These are phyloP conservation scores for Hansenula sp. DNA, from an alignment of 1,139 yeast species.

Conservation along the genomic window DNA sequence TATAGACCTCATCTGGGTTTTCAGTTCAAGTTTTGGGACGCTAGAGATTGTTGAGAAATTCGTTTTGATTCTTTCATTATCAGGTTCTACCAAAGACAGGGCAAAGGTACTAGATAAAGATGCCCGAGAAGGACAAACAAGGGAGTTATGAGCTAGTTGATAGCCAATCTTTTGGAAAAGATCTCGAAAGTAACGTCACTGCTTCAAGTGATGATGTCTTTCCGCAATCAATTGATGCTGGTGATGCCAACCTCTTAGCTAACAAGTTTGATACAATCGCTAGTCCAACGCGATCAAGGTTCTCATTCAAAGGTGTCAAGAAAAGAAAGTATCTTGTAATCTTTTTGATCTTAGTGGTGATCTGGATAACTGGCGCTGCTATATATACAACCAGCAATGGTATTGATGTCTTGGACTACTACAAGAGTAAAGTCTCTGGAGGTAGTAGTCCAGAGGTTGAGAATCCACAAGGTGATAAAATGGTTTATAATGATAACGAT, in stretches of 20 bases:
- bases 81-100: too few species aligned
- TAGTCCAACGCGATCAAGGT: not conserved
- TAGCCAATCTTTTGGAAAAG: not conserved
- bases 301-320: constrained; percentile 1
- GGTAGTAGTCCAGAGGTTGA: not conserved
- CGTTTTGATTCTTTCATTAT: too few species aligned
- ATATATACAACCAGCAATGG: constrained; percentile 11
- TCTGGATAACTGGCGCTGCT: constrained; percentile 6
- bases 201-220: constrained; percentile 1
- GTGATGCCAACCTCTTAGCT: constrained; percentile 8
- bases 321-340: constrained; percentile 6
- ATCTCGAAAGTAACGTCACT: not conserved
- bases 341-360: constrained; percentile 10
- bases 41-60: too few species aligned
- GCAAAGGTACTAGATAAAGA: not conserved
- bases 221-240: constrained; percentile 3
- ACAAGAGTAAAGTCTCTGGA: constrained; percentile 2
- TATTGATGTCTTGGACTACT: constrained; percentile 14
- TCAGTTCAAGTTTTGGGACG: too few species aligned
- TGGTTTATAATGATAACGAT: not conserved
- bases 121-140: not conserved
- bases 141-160: constrained; percentile 1
- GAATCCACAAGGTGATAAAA: not conserved
- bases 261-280: constrained; percentile 16
- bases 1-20: not conserved